Base-by-base conservation (phyloP, 441 rosid genomes). In the Gossypium davidsonii region DNA sequence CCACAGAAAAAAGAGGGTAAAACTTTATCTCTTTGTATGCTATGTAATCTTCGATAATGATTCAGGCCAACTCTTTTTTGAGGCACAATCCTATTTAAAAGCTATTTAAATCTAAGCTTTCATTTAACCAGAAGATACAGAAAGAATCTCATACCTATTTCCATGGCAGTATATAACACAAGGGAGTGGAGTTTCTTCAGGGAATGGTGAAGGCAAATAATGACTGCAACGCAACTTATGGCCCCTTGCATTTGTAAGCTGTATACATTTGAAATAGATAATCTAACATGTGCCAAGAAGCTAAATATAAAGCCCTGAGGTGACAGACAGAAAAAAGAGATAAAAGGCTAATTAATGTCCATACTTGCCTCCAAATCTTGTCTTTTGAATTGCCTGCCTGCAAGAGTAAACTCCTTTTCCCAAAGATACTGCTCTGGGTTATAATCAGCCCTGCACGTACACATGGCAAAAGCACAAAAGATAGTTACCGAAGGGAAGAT, bases 91-190 rank as follows among this genome's bases (percentile, higher is more conserved):
- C 60, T 44, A 20, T 51, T 23, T 26, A 68, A 51, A 68, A 26
- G 39, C 39, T 53, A 60, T 26, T 59, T 60, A 39, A 63, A 74
- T 15, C 26, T 12, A 53, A 7, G 11, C 21, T 23, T 15, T 58
- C 39, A 61, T 12, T 18, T 48, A 74, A 58, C 73, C 60, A 70
- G 67, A 73, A 58, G 14, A 61, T 23, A 66, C 37, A 59, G 65
- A 23, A 23, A 71, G 31, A 42, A 26, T 57, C n/a, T 61, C 9
- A 5, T 81, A 94, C 98, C 98, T 92, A 83, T 94, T 94, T 66
- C 98, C 98, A 73, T 92, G 98, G 80, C 98, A 94, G 87, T 94
- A 94, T 65, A 94, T 86, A 74, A 94, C 98, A 81, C 98, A 94
- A 28, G 98, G 98, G 71, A 94, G 97, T 73, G 93, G 91, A 73